Percentiles rank a stretch among this genome's conserved stretches.
phyloP scores from a whole-genome alignment of 2,329 filamentous ascomycete genomes.

The Coniosporium tulheliwenetii region DNA sequence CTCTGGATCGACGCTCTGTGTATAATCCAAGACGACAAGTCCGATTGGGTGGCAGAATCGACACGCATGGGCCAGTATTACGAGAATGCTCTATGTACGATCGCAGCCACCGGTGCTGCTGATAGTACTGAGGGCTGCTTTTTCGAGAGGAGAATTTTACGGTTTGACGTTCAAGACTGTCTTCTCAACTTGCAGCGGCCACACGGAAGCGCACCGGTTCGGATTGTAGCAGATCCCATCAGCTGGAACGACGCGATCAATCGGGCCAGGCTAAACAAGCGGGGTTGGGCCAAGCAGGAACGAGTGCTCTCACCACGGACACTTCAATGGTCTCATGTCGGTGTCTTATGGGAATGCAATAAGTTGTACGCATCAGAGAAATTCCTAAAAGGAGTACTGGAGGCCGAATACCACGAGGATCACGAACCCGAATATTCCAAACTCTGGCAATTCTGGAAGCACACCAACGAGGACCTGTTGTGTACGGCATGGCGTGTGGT shows the following conservation, averaged over 20 bases:
- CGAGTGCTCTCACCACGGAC: slow-evolving; percentile 4
- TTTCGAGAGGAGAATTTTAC: neutral
- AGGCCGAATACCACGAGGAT: no score
- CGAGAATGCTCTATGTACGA: neutral
- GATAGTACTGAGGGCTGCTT: neutral
- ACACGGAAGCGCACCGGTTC: neutral
- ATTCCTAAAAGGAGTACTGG: neutral
- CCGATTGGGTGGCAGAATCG: neutral
- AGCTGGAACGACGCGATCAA: neutral
- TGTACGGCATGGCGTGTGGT: neutral
- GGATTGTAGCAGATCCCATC: neutral
- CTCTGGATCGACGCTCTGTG: slow-evolving; percentile 1
- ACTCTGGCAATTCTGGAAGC: no score
- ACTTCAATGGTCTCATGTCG: slow-evolving; percentile 1
- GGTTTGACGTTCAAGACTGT: neutral
- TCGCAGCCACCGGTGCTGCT: neutral
- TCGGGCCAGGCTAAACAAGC: slow-evolving; percentile 1
- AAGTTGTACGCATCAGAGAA: neutral
- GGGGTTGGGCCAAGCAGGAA: slow-evolving; percentile 7
- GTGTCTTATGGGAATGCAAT: slow-evolving; percentile 5
- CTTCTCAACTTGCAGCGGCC: neutral
- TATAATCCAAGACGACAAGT: slow-evolving; percentile 1
- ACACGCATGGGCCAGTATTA: slow-evolving; percentile 1
- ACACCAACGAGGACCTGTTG: no score
- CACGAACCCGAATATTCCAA: no score